Percentiles rank a stretch among this genome's conserved stretches.
These are phyloP conservation scores for Collybia mongolica DNA, from an alignment of 768 basidiomycete genomes.

Conservation along the genomic window DNA sequence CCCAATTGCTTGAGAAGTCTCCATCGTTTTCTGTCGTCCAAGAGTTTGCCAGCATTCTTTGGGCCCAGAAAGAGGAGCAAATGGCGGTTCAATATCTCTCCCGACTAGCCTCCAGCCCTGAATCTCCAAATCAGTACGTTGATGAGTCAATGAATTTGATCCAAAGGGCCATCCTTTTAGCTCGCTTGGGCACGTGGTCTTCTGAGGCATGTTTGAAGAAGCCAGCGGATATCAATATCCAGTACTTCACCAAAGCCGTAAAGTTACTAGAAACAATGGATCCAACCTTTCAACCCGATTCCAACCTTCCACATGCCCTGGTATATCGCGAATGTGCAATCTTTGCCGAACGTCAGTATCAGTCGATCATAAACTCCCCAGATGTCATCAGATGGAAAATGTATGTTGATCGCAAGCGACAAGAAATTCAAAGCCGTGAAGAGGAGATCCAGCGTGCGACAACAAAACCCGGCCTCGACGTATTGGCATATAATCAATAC, in stretches of 20 bases:
- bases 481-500: conserved; percentile 20
- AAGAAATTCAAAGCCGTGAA: conserved; percentile 61
- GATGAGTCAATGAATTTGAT: conserved; percentile 8
- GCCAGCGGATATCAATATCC: conserved; percentile 63
- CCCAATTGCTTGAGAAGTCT: conserved; percentile 55
- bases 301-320: conserved; percentile 40
- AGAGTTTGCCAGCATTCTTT: conserved; percentile 89
- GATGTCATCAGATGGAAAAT: conserved; percentile 68
- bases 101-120: conserved; percentile 20
- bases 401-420: conserved; percentile 69
- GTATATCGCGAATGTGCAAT: conserved; percentile 82
- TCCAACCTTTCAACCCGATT: conserved; percentile 12
- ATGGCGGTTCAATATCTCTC: conserved; percentile 76
- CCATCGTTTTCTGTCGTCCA: conserved; percentile 56
- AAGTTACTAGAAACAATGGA: conserved; percentile 22
- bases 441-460: conserved; percentile 24
- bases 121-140: conserved; percentile 16
- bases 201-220: conserved; percentile 83
- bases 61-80: conserved; percentile 84
- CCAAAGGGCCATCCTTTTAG: conserved; percentile 45
- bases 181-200: conserved; percentile 85
- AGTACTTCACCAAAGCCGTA: conserved; percentile 71
- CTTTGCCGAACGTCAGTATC: conserved; percentile 89
- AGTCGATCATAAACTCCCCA: conserved; percentile 63
- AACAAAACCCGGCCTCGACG: conserved; percentile 10